Evolutionary conservation across 495 filamentous ascomycete species (phyloP).

Genomic region (Wilcoxina mikolae): DNA sequence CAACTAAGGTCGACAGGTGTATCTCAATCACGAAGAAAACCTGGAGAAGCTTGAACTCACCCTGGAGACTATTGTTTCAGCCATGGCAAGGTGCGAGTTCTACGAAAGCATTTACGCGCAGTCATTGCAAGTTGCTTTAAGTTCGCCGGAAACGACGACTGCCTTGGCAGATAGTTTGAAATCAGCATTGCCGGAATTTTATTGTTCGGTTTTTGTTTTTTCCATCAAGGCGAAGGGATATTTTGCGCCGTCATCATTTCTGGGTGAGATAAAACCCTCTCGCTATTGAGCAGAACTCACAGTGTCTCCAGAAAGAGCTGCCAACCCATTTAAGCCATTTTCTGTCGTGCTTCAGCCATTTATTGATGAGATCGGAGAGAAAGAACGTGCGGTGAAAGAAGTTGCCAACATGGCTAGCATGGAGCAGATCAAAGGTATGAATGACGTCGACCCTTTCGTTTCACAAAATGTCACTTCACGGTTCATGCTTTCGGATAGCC

Average conservation of each 20-base stretch:
- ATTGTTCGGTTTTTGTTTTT: constrained; percentile 8
- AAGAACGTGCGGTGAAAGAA: neutral
- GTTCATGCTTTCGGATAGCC: no score
- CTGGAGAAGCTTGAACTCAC: constrained; percentile 8
- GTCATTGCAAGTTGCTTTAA: neutral
- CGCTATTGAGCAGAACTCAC: no score
- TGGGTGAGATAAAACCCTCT: no score
- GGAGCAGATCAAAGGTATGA: neutral
- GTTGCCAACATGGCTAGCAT: constrained; percentile 2
- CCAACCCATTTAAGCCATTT: neutral
- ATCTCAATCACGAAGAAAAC: constrained; percentile 14
- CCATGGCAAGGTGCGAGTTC: constrained; percentile 12
- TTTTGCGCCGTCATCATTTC: neutral
- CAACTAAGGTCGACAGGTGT: constrained; percentile 4
- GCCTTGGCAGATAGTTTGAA: neutral
- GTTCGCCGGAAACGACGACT: neutral
- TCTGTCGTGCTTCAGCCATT: neutral
- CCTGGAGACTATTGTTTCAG: constrained; percentile 8
- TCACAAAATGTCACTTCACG: no score
- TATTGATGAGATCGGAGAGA: neutral
- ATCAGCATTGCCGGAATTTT: constrained; percentile 6
- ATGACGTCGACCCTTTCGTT: no score
- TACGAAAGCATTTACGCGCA: constrained; percentile 7
- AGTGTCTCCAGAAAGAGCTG: neutral
- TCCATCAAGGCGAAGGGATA: constrained; percentile 13